Conservation (phyloP, 768 basidiomycete species). For the Mrakia blollopis region DNA sequence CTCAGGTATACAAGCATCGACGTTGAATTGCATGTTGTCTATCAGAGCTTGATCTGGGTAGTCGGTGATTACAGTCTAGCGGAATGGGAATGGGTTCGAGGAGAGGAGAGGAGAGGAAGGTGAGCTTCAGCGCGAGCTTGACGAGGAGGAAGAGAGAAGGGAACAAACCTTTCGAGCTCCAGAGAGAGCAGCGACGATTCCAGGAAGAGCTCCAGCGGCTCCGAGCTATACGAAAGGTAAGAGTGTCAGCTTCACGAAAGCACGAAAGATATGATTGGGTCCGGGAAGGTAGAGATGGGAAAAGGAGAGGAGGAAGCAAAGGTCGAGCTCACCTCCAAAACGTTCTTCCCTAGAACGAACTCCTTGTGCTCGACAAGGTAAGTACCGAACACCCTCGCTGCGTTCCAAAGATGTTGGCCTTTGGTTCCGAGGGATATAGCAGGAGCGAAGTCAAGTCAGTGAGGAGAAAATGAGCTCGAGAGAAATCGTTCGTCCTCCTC, state of each 20-base stretch:
- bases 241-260: background rate
- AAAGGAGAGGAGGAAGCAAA: background rate
- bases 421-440: slow-evolving; percentile 51
- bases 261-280: background rate
- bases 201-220: slow-evolving; percentile 78
- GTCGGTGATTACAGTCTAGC: slow-evolving; percentile 86
- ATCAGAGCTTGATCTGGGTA: slow-evolving; percentile 77
- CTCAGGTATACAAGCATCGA: slow-evolving; percentile 53
- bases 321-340: slow-evolving; percentile 55
- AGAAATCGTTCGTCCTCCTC: slow-evolving; percentile 52
- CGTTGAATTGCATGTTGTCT: slow-evolving; percentile 68
- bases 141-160: background rate
- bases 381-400: slow-evolving; percentile 38
- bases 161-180: slow-evolving; percentile 62
- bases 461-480: slow-evolving; percentile 56
- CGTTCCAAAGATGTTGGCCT: slow-evolving; percentile 44
- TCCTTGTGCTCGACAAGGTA: slow-evolving; percentile 41
- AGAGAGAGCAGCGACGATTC: slow-evolving; percentile 65
- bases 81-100: background rate
- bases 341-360: slow-evolving; percentile 45
- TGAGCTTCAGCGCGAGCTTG: background rate
- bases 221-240: slow-evolving; percentile 53
- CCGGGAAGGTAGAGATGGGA: background rate
- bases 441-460: background rate
- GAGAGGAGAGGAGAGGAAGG: background rate